Evolutionary conservation across 1,284 basidiomycete species (phyloP), one percentile per base, ranked within the genome.

Genomic region (Malassezia caprae): DNA sequence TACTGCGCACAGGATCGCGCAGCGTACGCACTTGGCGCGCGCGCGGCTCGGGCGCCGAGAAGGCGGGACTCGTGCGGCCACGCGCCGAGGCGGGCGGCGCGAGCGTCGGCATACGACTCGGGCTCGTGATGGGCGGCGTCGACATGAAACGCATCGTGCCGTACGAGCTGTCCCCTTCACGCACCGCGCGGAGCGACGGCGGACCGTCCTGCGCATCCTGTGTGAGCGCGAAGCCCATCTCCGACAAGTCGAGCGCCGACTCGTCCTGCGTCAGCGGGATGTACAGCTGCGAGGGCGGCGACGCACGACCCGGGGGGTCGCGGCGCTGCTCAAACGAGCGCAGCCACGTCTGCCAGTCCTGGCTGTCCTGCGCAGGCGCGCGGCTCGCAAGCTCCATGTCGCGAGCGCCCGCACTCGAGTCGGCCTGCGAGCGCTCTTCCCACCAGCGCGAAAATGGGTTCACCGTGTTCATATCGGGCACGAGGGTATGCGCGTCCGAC

Each of bases 391-490:
- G 13, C 10, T 39, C 37, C 37, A 7, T 10, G 17, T 8, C 8
- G 11, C 37, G 37, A 6, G 37, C 24, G 41, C 41, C 19, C 17
- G n/a, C 23, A 12, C 41, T 43, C 24, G 21, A 15, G 13, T 27
- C 41, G 37, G 37, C 37, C 19, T 39, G 37, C 7, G 37, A 27
- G 40, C 48, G 49, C 19, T 52, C 41, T 30, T 57, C 55, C 55
- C 55, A 57, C 55, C 55, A 57, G 37, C 35, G 50, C 19, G 49
- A 45, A 32, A 57, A 57, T 1, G 44, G 41, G 26, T 47, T 48
- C 5, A 46, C 42, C 26, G 45, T 35, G 35, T 32, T 46, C 30
- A 39, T 37, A 17, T 47, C 49, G 26, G 48, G 54, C 27, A 56
- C 48, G 3, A 27, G 34, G 21, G 40, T 34, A 23, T 41, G 35